Evolutionary conservation across 2,329 filamentous ascomycete genomes (phyloP).

Genomic region (Colletotrichum aenigma): DNA sequence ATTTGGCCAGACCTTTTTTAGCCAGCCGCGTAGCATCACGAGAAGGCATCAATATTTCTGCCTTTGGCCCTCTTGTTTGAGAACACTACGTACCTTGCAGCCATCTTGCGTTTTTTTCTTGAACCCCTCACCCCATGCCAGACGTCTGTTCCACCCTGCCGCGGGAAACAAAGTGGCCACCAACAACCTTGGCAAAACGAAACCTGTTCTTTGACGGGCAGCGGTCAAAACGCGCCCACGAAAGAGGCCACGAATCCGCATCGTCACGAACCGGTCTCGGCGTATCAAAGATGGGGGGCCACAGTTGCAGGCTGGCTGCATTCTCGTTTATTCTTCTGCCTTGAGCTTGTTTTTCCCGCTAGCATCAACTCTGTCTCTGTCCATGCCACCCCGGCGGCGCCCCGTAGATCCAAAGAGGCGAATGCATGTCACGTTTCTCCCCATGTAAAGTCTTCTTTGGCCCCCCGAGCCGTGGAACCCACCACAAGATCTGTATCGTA

Average conservation of each 20-base stretch:
- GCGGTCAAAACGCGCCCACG: not conserved
- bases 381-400: not conserved
- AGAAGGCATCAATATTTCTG: conserved; percentile 20
- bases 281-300: not conserved
- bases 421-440: not conserved
- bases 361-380: not conserved
- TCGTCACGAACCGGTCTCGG: not conserved
- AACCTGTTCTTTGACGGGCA: not conserved
- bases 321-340: not conserved
- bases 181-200: not conserved
- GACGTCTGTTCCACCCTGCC: not conserved
- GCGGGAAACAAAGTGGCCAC: not conserved
- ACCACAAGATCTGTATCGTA: not conserved
- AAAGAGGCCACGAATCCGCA: conserved; percentile 8
- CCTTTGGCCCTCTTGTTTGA: not conserved
- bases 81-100: not conserved
- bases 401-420: not conserved
- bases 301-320: not conserved
- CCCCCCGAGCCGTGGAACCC: not conserved
- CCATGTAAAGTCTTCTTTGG: not conserved
- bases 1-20: not conserved
- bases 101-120: not conserved
- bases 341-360: not conserved
- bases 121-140: not conserved
- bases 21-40: not conserved